Evolutionary conservation across 1,139 yeast genomes (phyloP), one percentile per base, ranked within the genome.

Genomic region (Suhomyces ambrosiae): DNA sequence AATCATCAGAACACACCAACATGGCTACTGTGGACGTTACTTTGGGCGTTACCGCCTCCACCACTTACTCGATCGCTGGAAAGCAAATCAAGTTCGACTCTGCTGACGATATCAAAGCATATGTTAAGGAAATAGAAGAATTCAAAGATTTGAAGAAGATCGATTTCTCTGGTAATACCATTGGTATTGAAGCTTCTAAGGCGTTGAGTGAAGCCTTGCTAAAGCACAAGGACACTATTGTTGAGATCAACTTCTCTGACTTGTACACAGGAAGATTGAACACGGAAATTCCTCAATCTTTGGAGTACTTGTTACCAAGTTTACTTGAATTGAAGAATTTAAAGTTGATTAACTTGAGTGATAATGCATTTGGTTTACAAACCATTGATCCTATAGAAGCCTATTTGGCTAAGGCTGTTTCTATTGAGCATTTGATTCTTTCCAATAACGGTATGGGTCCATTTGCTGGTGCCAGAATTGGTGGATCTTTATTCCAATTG

Each of bases 391-490:
- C 94, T 10, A 76, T 92, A 45, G 96, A 90, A 56, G 73, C 69
- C 24, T 90, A 84, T 54, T 71, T 94, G 46, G 68, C 86, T 11
- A 74, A 81, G 52, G 96, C 95, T 32, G 74, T 79, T 12, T 81
- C 95, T 17, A 67, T 92, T 42, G 84, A 86, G 61, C 96, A 92
- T 58, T 76, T 94, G 60, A 82, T 87, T 47, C 71, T 94, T 47
- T 85, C 96, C 32, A 92, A 92, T 65, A 92, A 94, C 60, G 98
- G 98, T 38, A 83, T 92, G 80, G 98, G 98, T 15, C 98, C 98
- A 21, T 86, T 85, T 61, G 96, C 97, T 0, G 98, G 98, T 51
- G 84, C 94, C 37, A 78, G 96, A 61, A 86, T 92, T 48, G 98
- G 97, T 43, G 80, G 80, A 48, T 87, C 96, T 5, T 75, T 92